Evolutionary conservation across 768 basidiomycete genomes (phyloP).

Genomic region (Boletellus emodensis): DNA sequence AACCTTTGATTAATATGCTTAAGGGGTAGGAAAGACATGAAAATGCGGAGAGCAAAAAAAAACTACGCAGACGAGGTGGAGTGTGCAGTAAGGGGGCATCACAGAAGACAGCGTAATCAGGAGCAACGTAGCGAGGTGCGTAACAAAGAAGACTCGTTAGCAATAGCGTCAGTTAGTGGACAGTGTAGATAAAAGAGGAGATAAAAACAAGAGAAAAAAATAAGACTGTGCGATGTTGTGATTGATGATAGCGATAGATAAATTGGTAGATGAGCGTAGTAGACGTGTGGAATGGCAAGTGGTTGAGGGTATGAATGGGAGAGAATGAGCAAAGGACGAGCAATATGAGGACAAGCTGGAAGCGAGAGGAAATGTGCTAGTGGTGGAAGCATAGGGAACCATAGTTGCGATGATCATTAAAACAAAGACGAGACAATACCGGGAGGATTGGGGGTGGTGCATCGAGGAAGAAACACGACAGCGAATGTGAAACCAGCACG

Average conservation of each 20-base stretch:
- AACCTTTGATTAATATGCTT: conserved; percentile 16
- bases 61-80: conserved; percentile 8
- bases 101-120: conserved; percentile 16
- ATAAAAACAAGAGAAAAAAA: neutral
- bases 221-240: conserved; percentile 12
- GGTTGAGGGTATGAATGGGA: conserved; percentile 11
- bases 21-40: conserved; percentile 3
- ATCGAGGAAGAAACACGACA: neutral
- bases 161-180: conserved; percentile 9
- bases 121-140: conserved; percentile 13
- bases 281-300: conserved; percentile 15
- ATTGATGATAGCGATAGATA: conserved; percentile 35
- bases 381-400: conserved; percentile 13
- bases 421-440: conserved; percentile 9
- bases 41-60: neutral
- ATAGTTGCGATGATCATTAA: conserved; percentile 14
- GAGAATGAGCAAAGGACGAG: conserved; percentile 5
- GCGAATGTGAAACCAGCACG: neutral
- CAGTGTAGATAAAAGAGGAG: neutral
- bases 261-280: conserved; percentile 29
- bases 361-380: conserved; percentile 6
- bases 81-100: conserved; percentile 11
- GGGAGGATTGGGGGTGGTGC: neutral
- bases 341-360: conserved; percentile 27
- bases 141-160: conserved; percentile 11